Evolutionary conservation across 106 monocot species (phyloP), one percentile per base, ranked within the genome.

Genomic region (Hemerocallis citrina): DNA sequence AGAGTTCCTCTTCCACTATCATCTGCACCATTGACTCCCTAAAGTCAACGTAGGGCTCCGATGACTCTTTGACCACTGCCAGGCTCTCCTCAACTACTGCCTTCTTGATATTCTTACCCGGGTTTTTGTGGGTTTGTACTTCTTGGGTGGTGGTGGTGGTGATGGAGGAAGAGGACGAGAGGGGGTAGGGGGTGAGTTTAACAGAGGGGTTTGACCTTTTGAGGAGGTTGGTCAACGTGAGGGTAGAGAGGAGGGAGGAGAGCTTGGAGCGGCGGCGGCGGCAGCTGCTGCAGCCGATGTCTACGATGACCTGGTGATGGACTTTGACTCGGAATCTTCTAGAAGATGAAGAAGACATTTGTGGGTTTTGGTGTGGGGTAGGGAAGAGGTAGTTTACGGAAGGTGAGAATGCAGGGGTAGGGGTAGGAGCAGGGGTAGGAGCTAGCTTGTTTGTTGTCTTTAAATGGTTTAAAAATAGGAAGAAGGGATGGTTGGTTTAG

Each of bases 251-350:
- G 51, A 80, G 50, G 51, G 84, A 79, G 1, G 64, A 59, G 24
- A 79, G 63, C 57, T 80, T 85, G 41, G 76, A 27, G 10, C 74
- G 28, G 17, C 85, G 76, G 73, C 80, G 74, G 49, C 73, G 30
- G 68, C 85, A 85, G n/a, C n/a, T n/a, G n/a, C n/a, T n/a, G n/a
- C n/a, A n/a, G 46, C 85, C 85, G 32, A 77, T 36, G 70, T 74
- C 77, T 5, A 80, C 85, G 58, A 79, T 79, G 61, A 74, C 74
- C 35, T 67, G 85, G 28, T 61, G 75, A n/a, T n/a, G n/a, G n/a
- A n/a, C n/a, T 32, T 56, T 55, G 46, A 83, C 32, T 12, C 23
- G 3, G 56, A 83, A 78, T 57, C 51, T 68, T 34, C 63, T 62
- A 64, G 67, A 42, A n/a, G n/a, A n/a, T n/a, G n/a, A n/a, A n/a